phyloP scores from a whole-genome alignment of 2,329 filamentous ascomycete species.

The Elsinoe necatrix region DNA sequence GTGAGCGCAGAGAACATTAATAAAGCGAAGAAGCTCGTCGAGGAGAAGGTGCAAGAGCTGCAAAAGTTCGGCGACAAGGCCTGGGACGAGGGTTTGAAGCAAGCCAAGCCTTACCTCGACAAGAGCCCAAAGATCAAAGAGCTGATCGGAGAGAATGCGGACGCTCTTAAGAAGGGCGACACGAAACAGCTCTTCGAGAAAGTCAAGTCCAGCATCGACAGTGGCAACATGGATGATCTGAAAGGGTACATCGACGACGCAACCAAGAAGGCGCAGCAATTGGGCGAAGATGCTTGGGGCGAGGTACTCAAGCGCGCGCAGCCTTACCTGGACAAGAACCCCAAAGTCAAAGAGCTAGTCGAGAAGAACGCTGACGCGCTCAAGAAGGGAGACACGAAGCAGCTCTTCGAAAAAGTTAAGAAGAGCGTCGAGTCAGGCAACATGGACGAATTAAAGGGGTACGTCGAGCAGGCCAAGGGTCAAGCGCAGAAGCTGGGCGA shows the following conservation, averaged over 20 bases:
- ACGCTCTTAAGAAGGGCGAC: constrained; percentile 59
- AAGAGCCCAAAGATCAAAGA: constrained; percentile 71
- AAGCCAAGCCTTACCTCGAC: constrained; percentile 63
- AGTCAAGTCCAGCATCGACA: constrained; percentile 52
- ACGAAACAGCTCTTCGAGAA: constrained; percentile 54
- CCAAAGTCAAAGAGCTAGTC: constrained; percentile 61
- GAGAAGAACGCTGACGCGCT: constrained; percentile 62
- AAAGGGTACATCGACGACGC: constrained; percentile 54
- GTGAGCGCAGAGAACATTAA: constrained; percentile 48
- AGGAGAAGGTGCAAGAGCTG: constrained; percentile 62
- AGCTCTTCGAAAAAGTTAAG: constrained; percentile 56
- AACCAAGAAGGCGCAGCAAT: constrained; percentile 52
- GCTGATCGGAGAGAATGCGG: constrained; percentile 61
- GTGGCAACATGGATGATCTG: constrained; percentile 51
- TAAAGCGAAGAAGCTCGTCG: constrained; percentile 51
- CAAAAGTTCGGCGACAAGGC: constrained; percentile 61
- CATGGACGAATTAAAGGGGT: constrained; percentile 50
- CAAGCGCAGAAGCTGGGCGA: constrained; percentile 54
- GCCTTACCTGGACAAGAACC: constrained; percentile 65
- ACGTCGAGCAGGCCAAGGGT: constrained; percentile 50
- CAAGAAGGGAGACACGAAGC: constrained; percentile 57
- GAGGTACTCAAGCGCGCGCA: constrained; percentile 40
- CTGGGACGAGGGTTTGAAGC: constrained; percentile 62
- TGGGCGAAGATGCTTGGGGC: constrained; percentile 58
- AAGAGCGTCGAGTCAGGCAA: constrained; percentile 55